These are phyloP conservation scores for Cyberlindnera petersonii DNA, from an alignment of 805 yeast species.

Conservation along the genomic window DNA sequence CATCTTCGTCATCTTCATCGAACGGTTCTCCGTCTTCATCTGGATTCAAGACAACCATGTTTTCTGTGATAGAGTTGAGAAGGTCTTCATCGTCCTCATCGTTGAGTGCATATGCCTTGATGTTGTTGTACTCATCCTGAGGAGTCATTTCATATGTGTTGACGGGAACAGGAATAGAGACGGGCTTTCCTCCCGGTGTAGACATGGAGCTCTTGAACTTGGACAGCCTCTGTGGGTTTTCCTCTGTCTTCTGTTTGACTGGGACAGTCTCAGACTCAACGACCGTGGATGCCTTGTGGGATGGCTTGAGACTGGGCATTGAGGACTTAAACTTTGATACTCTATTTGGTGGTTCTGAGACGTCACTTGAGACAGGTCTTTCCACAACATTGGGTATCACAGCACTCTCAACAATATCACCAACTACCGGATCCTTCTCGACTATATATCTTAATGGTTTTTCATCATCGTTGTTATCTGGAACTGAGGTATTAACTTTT, in stretches of 20 bases:
- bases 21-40: slow-evolving; percentile 33
- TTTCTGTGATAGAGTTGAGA: slow-evolving; percentile 19
- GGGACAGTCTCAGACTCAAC: neutral
- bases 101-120: slow-evolving; percentile 16
- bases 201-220: slow-evolving; percentile 7
- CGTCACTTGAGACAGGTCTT: neutral
- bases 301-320: neutral
- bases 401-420: slow-evolving; percentile 1
- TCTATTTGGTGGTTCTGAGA: slow-evolving; percentile 9
- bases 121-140: slow-evolving; percentile 13
- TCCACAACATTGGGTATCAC: slow-evolving; percentile 8
- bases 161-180: slow-evolving; percentile 3
- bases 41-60: slow-evolving; percentile 24
- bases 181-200: neutral
- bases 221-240: slow-evolving; percentile 7
- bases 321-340: slow-evolving; percentile 29
- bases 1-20: slow-evolving; percentile 28
- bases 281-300: slow-evolving; percentile 2
- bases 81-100: slow-evolving; percentile 25
- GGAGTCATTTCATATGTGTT: slow-evolving; percentile 9
- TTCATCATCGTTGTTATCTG: neutral
- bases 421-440: slow-evolving; percentile 6
- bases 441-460: slow-evolving; percentile 6
- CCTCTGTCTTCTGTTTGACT: neutral
- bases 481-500: slow-evolving; percentile 1